Conservation (phyloP, 78 protist species). For the Dictyostelium firmibasis region DNA sequence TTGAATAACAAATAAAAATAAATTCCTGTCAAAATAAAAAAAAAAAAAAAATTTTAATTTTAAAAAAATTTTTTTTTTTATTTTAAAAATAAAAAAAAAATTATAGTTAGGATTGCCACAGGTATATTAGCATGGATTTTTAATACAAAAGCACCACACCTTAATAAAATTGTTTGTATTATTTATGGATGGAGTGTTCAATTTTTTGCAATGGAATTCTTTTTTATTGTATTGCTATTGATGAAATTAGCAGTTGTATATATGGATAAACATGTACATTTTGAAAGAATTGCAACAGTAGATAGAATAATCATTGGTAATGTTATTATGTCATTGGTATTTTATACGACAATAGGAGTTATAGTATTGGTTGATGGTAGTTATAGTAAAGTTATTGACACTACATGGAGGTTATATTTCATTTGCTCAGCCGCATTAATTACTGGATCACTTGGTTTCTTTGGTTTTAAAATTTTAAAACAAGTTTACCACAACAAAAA, state of each 20-base stretch:
- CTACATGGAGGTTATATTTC: slow-evolving; percentile 26
- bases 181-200: background rate
- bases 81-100: background rate
- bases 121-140: slow-evolving; percentile 5
- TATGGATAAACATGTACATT: slow-evolving; percentile 2
- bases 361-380: background rate
- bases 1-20: no score
- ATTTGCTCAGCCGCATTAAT: background rate
- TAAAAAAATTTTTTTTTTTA: background rate
- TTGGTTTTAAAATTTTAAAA: background rate
- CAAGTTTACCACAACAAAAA: background rate
- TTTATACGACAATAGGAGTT: background rate
- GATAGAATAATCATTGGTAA: slow-evolving; percentile 8
- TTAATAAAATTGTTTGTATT: background rate
- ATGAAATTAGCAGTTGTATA: slow-evolving; percentile 36
- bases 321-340: background rate
- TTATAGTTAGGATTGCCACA: slow-evolving; percentile 8
- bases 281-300: background rate
- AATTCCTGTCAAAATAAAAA: no score
- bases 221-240: slow-evolving; percentile 5
- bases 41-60: no score
- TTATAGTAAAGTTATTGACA: background rate
- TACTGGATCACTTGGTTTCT: slow-evolving; percentile 6
- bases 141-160: slow-evolving; percentile 20
- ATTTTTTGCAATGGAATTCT: slow-evolving; percentile 21